These are phyloP conservation scores for Rhypophila decipiens DNA, from an alignment of 495 filamentous ascomycete genomes.

Conservation along the genomic window DNA sequence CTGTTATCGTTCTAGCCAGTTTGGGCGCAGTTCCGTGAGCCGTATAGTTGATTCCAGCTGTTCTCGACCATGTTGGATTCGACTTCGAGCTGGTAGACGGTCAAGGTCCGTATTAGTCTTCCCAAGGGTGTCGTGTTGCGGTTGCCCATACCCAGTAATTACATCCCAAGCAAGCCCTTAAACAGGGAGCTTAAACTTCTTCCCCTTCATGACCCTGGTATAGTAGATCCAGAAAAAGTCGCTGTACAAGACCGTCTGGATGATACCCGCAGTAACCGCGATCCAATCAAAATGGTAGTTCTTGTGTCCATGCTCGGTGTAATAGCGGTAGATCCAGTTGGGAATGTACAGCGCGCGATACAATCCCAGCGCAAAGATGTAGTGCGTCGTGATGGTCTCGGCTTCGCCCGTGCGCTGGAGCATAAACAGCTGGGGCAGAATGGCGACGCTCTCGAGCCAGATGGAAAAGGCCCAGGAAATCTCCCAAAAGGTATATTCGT, in stretches of 20 bases:
- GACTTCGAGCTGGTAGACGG: no score
- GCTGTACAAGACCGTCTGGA: slow-evolving; percentile 92
- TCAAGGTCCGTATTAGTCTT: no score
- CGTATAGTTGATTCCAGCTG: no score
- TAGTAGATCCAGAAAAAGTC: slow-evolving; percentile 99
- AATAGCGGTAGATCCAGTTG: slow-evolving; percentile 92
- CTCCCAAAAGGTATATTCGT: slow-evolving; percentile 64
- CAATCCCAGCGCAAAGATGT: slow-evolving; percentile 87
- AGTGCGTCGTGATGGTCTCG: slow-evolving; percentile 96
- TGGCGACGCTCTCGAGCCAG: slow-evolving; percentile 94
- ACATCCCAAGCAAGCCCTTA: no score
- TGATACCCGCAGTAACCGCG: slow-evolving; percentile 75
- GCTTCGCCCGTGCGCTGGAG: slow-evolving; percentile 94
- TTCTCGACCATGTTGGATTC: no score
- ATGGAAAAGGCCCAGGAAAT: slow-evolving; percentile 96
- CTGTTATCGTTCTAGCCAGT: no score
- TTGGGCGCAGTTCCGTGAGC: no score
- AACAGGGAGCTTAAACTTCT: slow-evolving; percentile 82
- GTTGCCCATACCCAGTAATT: no score
- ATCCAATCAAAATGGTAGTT: slow-evolving; percentile 79
- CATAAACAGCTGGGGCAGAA: slow-evolving; percentile 96
- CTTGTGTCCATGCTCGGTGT: slow-evolving; percentile 54
- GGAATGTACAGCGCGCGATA: slow-evolving; percentile 96
- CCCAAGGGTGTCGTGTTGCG: no score
- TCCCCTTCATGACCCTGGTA: slow-evolving; percentile 83